Base-by-base conservation (phyloP, 2,329 filamentous ascomycete species). In the Daldinia eschscholtzii region DNA sequence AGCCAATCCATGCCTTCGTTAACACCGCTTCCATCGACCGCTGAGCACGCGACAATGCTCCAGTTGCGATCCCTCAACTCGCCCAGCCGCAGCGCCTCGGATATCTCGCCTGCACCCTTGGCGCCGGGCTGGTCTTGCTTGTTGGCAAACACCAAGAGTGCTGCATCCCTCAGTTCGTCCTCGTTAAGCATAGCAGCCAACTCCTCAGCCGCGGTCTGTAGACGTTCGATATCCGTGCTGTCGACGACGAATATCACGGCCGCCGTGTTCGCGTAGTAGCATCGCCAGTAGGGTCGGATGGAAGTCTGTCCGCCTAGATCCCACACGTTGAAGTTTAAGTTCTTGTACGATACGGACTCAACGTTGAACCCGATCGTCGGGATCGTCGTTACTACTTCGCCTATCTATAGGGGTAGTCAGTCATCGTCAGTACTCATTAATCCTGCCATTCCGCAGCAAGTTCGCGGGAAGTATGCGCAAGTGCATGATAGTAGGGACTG, bases 331-430 rank as follows among this genome's bases (percentile, higher is more conserved):
- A 99, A 97, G 81, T 98, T 97, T 70, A 99, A 88, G 80, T 98
- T 98, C 81, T 95, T 95, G 86, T 99, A 99, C 76, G 94, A 96
- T 72, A 99, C 96, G 23, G 94, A 97, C 83, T 99, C 96, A 76
- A 99, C 96, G 81, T 99, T 99, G 87, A 99, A 99, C 69, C 96
- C 96, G 81, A 99, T 98, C 61, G 96, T 99, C 20, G 96, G 96
- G 86, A 98, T 98, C 76, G 96, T 99, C 70, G 96, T 98, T 74
- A 99, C 96, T 50, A 99, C 96, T 81, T 99, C 96, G 79, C 96
- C 96, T 79, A 99, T 97, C 93, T 98, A 79, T 68, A 67, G 26
- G 33, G 41, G n/a, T n/a, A 6, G 15, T 59, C 18, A 4, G 15
- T 59, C 18, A 53, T 70, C 15, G 58, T 68, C 53, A 60, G 35